Evolutionary conservation across 2,329 filamentous ascomycete species (phyloP).

Genomic region (Allantophomopsis lycopodina): DNA sequence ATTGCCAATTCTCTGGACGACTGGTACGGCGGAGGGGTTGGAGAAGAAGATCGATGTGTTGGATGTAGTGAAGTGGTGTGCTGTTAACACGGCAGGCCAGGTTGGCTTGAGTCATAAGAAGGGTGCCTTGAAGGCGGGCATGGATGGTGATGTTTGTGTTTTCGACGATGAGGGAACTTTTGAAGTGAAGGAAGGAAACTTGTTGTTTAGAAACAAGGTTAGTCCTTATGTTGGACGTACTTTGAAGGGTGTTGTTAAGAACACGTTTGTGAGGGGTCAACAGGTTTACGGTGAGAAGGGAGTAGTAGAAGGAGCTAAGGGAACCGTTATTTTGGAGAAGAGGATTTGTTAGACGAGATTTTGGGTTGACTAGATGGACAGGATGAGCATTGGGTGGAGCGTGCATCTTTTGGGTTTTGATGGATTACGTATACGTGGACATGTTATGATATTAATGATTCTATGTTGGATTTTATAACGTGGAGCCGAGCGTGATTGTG

Average conservation of each 20-base stretch:
- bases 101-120: slow-evolving; percentile 74
- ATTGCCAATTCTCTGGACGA: slow-evolving; percentile 67
- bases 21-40: slow-evolving; percentile 6
- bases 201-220: slow-evolving; percentile 48
- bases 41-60: slow-evolving; percentile 35
- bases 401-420: too few species aligned
- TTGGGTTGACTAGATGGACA: too few species aligned
- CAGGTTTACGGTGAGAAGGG: slow-evolving; percentile 16
- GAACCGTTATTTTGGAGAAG: slow-evolving; percentile 34
- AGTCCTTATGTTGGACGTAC: slow-evolving; percentile 41
- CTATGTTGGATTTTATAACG: too few species aligned
- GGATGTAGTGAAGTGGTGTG: slow-evolving; percentile 78
- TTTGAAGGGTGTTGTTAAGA: slow-evolving; percentile 33
- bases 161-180: slow-evolving; percentile 80
- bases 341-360: slow-evolving; percentile 4
- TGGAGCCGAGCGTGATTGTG: too few species aligned
- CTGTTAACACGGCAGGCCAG: slow-evolving; percentile 73
- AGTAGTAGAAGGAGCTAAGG: slow-evolving; percentile 27
- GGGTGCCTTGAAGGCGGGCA: slow-evolving; percentile 66
- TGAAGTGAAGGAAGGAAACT: slow-evolving; percentile 58
- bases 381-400: too few species aligned
- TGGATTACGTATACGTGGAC: too few species aligned
- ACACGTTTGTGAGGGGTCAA: slow-evolving; percentile 18
- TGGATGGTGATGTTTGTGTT: slow-evolving; percentile 83
- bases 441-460: too few species aligned